Evolutionary conservation across 2,329 filamentous ascomycete species (phyloP), one percentile per base, ranked within the genome.

Genomic region (Emergomyces orientalis): DNA sequence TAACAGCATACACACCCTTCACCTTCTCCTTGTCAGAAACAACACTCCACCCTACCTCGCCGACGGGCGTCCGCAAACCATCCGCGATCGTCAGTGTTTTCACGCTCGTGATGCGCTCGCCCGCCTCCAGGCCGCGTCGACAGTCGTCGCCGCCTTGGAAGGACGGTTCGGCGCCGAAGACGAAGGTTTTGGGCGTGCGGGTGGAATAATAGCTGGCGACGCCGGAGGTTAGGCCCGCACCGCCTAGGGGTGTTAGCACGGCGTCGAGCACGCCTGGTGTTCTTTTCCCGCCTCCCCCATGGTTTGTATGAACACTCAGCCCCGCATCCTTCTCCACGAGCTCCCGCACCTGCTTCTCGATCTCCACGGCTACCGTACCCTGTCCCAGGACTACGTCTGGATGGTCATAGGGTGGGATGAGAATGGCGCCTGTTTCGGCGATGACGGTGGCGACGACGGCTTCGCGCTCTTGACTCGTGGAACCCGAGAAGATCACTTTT

Each of bases 361-460:
- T 75, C 75, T 99, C 94, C 5, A 97, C 74, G 0, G 86, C 92
- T 65, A 90, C 80, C 0, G 93, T 97, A n/a, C 93, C 94, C 78
- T 97, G 92, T 0, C 94, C 93, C 0, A 96, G 84, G 62, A 97
- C 88, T 67, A 97, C 91, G 74, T 97, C 86, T 2, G 89, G 88
- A 76, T 97, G 90, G 74, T 97, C 90, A 73, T 97, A 97, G 0
- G 94, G 92, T 61, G 92, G 92, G 4, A 99, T 83, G 11, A 97
- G 79, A 0, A 87, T 85, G 0, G 91, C 91, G 49, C 88, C 87
- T 0, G 90, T 96, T 64, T 86, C 78, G 34, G 79, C 78, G 1
- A 91, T 82, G 6, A 97, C 85, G 3, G 85, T 77, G n/a, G 75
- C 79, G 0, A 91, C 86, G 8, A 88, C 85, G 8, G 88, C 88